Percentiles rank a stretch among this genome's conserved stretches.
These are phyloP conservation scores for Fusarium odoratissimum DNA, from an alignment of 2,329 filamentous ascomycete species.

Conservation along the genomic window DNA sequence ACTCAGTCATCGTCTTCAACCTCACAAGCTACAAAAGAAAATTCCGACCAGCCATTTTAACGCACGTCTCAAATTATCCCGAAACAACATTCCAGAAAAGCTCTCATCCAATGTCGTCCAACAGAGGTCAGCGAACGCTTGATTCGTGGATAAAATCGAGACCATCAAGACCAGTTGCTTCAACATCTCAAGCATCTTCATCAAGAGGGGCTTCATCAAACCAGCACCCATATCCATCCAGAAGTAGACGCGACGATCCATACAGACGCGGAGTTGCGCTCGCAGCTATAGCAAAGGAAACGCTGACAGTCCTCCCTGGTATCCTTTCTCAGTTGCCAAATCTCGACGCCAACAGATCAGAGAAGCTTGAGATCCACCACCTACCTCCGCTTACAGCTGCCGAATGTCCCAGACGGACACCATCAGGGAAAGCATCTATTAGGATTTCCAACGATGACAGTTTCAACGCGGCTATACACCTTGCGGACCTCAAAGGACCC, in stretches of 20 bases:
- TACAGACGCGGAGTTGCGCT: slow-evolving; percentile 47
- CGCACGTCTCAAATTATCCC: neutral
- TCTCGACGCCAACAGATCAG: slow-evolving; percentile 52
- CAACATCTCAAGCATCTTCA: slow-evolving; percentile 19
- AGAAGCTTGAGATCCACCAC: slow-evolving; percentile 44
- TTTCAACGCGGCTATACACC: slow-evolving; percentile 64
- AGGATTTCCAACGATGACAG: slow-evolving; percentile 67
- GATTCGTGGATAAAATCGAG: slow-evolving; percentile 44
- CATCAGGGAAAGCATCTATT: slow-evolving; percentile 51
- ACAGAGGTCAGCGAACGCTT: slow-evolving; percentile 42
- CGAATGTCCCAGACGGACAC: slow-evolving; percentile 56
- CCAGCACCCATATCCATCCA: slow-evolving; percentile 8
- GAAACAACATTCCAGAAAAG: neutral
- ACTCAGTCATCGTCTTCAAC: slow-evolving; percentile 1
- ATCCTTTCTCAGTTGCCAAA: slow-evolving; percentile 59
- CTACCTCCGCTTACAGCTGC: slow-evolving; percentile 53
- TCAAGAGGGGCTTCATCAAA: slow-evolving; percentile 21
- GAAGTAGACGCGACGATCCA: slow-evolving; percentile 25
- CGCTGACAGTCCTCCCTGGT: slow-evolving; percentile 57
- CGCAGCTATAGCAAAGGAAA: slow-evolving; percentile 59
- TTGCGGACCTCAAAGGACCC: slow-evolving; percentile 45
- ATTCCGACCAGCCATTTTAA: neutral
- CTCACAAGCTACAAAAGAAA: neutral
- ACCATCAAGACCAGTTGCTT: slow-evolving; percentile 14
- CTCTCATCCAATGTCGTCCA: slow-evolving; percentile 11